These are phyloP conservation scores for Akanthomyces lecanii DNA, from an alignment of 2,329 filamentous ascomycete species.

Conservation along the genomic window DNA sequence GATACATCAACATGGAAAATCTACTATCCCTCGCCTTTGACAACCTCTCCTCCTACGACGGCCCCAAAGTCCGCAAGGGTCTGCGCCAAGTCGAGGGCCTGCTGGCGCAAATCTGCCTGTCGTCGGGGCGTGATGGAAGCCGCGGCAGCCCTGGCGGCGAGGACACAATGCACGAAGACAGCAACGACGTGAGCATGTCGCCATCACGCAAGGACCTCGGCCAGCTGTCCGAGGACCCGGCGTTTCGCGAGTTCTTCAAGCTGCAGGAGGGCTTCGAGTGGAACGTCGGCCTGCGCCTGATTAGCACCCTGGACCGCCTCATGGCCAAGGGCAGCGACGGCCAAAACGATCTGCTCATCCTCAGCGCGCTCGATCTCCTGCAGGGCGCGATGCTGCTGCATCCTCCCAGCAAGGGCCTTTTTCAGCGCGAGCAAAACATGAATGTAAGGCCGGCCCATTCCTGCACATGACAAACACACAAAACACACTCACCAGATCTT, in stretches of 20 bases:
- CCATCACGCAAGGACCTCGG: constrained; percentile 58
- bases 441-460: constrained; percentile 53
- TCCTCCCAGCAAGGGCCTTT: constrained; percentile 81
- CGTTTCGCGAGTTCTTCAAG: constrained; percentile 94
- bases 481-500: too few relatives aligned
- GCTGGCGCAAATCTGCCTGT: constrained; percentile 89
- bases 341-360: constrained; percentile 81
- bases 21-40: constrained; percentile 91
- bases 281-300: constrained; percentile 86
- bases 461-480: too few relatives aligned
- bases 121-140: constrained; percentile 26
- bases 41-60: constrained; percentile 90
- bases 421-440: constrained; percentile 89
- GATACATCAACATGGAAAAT: constrained; percentile 66
- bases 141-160: background rate
- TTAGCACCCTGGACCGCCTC: constrained; percentile 79
- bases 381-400: constrained; percentile 87
- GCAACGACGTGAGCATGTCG: constrained; percentile 26
- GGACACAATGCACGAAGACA: constrained; percentile 20
- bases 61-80: constrained; percentile 86
- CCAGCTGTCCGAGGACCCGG: constrained; percentile 74
- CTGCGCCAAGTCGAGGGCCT: constrained; percentile 90
- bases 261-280: constrained; percentile 96
- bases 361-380: constrained; percentile 81
- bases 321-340: constrained; percentile 78